Conservation (phyloP, 1,284 basidiomycete genomes). For the Pholiota adiposa region DNA sequence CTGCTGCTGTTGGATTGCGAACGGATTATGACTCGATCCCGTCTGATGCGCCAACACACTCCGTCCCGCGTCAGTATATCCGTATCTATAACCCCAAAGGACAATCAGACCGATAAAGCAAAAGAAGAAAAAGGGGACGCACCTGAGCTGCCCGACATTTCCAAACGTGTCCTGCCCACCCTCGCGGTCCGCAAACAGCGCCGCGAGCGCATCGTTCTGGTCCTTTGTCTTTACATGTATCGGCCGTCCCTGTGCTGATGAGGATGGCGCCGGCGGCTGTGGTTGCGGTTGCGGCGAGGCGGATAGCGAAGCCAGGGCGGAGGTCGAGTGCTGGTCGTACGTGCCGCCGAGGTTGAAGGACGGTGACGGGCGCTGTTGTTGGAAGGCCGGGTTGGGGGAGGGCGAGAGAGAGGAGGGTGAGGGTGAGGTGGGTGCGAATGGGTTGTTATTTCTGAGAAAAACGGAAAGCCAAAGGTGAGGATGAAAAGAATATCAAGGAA, state of each 20-base stretch:
- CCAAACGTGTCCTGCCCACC: conserved; percentile 95
- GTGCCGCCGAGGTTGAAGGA: conserved; percentile 69
- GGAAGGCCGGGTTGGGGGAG: conserved; percentile 34
- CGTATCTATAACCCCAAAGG: conserved; percentile 53
- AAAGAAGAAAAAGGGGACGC: conserved; percentile 24
- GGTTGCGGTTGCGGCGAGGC: conserved; percentile 34
- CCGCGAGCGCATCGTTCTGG: conserved; percentile 76
- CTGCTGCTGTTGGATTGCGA: conserved; percentile 57
- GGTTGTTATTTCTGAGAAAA: conserved; percentile 86
- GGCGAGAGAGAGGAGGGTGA: conserved; percentile 42
- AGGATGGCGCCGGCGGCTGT: conserved; percentile 28
- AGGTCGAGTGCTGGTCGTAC: conserved; percentile 49
- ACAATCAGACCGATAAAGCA: too few species aligned
- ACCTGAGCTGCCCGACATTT: conserved; percentile 81
- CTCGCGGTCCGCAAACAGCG: conserved; percentile 82
- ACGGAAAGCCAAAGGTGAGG: not conserved
- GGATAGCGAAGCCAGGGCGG: conserved; percentile 42
- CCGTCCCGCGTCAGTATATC: conserved; percentile 66
- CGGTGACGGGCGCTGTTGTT: conserved; percentile 34
- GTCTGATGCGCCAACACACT: conserved; percentile 64
- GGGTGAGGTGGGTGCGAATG: conserved; percentile 70
- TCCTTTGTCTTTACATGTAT: conserved; percentile 47
- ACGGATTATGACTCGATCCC: conserved; percentile 73
- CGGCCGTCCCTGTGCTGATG: conserved; percentile 36
- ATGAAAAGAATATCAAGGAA: not conserved